Evolutionary conservation across 2,329 filamentous ascomycete species (phyloP).

Genomic region (Arthrobotrys entomopaga): DNA sequence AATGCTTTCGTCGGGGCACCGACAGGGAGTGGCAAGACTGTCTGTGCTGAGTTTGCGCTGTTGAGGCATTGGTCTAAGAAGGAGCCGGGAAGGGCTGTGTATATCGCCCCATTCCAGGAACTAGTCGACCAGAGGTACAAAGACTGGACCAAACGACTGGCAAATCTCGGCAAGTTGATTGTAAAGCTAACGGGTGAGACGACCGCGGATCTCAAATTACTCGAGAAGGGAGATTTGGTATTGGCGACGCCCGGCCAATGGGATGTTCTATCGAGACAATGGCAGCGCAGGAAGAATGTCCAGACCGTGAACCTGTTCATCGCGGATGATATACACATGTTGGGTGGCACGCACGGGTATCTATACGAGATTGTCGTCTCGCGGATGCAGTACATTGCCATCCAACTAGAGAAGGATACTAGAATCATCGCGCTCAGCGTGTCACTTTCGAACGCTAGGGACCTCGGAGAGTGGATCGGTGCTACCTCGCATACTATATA

Average conservation of each 20-base stretch:
- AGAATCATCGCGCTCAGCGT: conserved; percentile 91
- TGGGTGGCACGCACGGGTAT: conserved; percentile 86
- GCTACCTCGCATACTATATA: conserved; percentile 98
- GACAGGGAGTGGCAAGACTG: conserved; percentile 93
- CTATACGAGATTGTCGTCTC: conserved; percentile 98
- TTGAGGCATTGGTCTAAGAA: conserved; percentile 84
- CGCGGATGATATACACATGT: conserved; percentile 92
- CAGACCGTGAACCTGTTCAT: conserved; percentile 91
- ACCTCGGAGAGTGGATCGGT: conserved; percentile 97
- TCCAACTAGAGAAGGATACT: conserved; percentile 80
- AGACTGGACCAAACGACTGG: conserved; percentile 85
- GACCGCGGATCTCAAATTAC: conserved; percentile 84
- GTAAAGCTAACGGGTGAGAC: conserved; percentile 95
- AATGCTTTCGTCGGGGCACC: conserved; percentile 94
- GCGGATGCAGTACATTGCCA: conserved; percentile 94
- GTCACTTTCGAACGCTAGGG: conserved; percentile 88
- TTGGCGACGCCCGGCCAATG: conserved; percentile 93
- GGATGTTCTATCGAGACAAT: conserved; percentile 94
- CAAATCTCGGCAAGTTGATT: conserved; percentile 86
- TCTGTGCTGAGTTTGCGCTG: conserved; percentile 93
- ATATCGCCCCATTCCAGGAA: conserved; percentile 94
- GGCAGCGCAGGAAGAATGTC: conserved; percentile 95
- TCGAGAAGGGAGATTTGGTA: conserved; percentile 87
- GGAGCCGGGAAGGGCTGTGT: conserved; percentile 82
- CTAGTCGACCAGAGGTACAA: conserved; percentile 82